phyloP scores from a whole-genome alignment of 1,284 basidiomycete genomes.

The Pyrrhoderma noxium region DNA sequence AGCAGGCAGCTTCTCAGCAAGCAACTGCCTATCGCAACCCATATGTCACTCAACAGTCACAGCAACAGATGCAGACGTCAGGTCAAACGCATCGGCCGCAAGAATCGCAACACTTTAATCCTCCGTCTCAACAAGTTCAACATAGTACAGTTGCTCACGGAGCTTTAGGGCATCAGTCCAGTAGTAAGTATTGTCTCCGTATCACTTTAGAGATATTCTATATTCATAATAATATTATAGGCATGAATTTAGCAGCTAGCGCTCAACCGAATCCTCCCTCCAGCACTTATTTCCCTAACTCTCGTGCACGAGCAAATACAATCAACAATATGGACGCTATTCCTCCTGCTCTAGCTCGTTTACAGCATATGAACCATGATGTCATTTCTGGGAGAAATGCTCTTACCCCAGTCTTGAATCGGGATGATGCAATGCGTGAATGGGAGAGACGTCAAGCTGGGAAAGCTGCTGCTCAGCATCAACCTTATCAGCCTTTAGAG shows the following conservation, averaged over 20 bases:
- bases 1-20: constrained; percentile 59
- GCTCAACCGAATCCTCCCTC: constrained; percentile 49
- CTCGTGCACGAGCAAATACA: constrained; percentile 78
- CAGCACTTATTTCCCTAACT: constrained; percentile 62
- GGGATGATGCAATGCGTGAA: constrained; percentile 84
- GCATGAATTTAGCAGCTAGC: constrained; percentile 24
- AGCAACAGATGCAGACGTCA: constrained; percentile 26
- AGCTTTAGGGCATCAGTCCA: constrained; percentile 4
- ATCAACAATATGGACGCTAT: constrained; percentile 86
- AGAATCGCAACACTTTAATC: constrained; percentile 11
- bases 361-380: constrained; percentile 86
- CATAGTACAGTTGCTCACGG: background rate
- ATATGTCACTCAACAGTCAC: constrained; percentile 48
- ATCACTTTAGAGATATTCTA: background rate
- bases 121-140: constrained; percentile 11
- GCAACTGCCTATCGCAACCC: constrained; percentile 65
- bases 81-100: constrained; percentile 19
- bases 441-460: constrained; percentile 80
- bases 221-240: background rate
- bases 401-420: constrained; percentile 80
- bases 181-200: constrained; percentile 3
- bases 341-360: constrained; percentile 82
- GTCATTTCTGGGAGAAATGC: constrained; percentile 76
- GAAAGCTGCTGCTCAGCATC: constrained; percentile 49
- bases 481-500: constrained; percentile 82